phyloP scores from a whole-genome alignment of 345 rosid genomes.

The Physaria fendleri region DNA sequence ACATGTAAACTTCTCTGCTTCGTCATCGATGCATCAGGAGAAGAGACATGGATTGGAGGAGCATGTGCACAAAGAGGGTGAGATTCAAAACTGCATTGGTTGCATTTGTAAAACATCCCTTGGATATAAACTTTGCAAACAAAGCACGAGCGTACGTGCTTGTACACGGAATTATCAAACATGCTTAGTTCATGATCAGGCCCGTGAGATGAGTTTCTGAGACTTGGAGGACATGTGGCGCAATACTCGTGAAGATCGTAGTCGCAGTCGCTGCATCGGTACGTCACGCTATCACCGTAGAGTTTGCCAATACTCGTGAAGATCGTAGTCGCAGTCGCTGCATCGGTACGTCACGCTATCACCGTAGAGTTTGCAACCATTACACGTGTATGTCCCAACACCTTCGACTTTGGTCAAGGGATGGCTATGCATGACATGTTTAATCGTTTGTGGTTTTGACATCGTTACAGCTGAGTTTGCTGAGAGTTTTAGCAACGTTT shows the following conservation, averaged over 20 bases:
- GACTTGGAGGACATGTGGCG: slow-evolving; percentile 17
- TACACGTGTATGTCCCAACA: slow-evolving; percentile 21
- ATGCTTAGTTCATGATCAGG: slow-evolving; percentile 28
- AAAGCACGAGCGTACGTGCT: slow-evolving; percentile 19
- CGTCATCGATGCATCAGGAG: background rate
- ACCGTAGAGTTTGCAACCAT: slow-evolving; percentile 34
- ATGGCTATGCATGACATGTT: slow-evolving; percentile 30
- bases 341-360: slow-evolving; percentile 22
- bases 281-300: slow-evolving; percentile 16
- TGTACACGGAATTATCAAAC: background rate
- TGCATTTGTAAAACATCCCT: slow-evolving; percentile 37
- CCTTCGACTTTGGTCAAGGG: slow-evolving; percentile 7
- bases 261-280: slow-evolving; percentile 30
- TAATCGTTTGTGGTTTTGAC: background rate
- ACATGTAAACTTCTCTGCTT: slow-evolving; percentile 14
- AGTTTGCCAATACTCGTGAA: slow-evolving; percentile 39
- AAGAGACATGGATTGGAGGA: slow-evolving; percentile 18
- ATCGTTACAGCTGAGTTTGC: background rate
- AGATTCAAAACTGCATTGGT: slow-evolving; percentile 30
- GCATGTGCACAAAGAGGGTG: slow-evolving; percentile 38
- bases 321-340: slow-evolving; percentile 28
- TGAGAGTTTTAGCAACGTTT: too few relatives aligned
- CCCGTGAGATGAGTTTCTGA: slow-evolving; percentile 30
- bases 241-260: slow-evolving; percentile 41
- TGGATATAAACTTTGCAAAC: slow-evolving; percentile 26